Conservation (phyloP, 352 stramenopile genomes). For the Phytophthora pluvialis region DNA sequence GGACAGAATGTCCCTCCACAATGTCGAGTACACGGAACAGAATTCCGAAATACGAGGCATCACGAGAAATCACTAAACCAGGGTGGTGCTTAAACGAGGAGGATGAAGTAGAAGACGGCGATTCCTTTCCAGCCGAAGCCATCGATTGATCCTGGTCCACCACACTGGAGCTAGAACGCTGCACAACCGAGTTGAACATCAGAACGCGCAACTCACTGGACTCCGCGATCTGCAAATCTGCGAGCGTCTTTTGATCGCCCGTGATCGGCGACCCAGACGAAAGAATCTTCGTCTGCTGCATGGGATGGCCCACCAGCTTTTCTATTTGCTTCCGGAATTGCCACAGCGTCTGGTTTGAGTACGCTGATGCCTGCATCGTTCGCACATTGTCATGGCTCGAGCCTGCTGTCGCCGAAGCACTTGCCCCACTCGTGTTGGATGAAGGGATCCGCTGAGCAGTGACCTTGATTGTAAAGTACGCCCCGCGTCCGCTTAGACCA, state of each 20-base stretch:
- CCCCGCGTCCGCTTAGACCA: conserved; percentile 70
- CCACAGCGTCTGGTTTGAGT: conserved; percentile 80
- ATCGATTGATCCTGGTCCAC: conserved; percentile 54
- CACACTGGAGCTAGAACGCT: conserved; percentile 43
- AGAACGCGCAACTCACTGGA: conserved; percentile 79
- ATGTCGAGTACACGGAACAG: conserved; percentile 85
- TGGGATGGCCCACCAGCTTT: conserved; percentile 66
- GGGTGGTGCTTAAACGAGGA: conserved; percentile 48
- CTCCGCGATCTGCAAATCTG: conserved; percentile 81
- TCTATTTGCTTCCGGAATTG: conserved; percentile 82
- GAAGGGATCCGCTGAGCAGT: conserved; percentile 81
- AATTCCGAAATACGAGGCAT: conserved; percentile 82
- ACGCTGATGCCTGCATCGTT: conserved; percentile 64
- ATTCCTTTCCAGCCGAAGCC: conserved; percentile 25
- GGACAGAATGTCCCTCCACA: conserved; percentile 60
- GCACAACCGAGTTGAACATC: conserved; percentile 84
- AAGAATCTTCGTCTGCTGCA: conserved; percentile 86
- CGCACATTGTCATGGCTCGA: conserved; percentile 59
- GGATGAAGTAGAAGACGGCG: conserved; percentile 16
- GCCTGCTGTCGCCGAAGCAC: conserved; percentile 22
- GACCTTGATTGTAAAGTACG: conserved; percentile 82
- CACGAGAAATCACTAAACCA: conserved; percentile 66
- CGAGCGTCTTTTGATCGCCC: conserved; percentile 82
- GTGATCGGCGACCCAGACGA: conserved; percentile 68
- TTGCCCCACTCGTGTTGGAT: conserved; percentile 37